Percentiles rank a stretch among this genome's conserved stretches.
phyloP scores from a whole-genome alignment of 108 stramenopile species.

The Pelagomonas calceolata region DNA sequence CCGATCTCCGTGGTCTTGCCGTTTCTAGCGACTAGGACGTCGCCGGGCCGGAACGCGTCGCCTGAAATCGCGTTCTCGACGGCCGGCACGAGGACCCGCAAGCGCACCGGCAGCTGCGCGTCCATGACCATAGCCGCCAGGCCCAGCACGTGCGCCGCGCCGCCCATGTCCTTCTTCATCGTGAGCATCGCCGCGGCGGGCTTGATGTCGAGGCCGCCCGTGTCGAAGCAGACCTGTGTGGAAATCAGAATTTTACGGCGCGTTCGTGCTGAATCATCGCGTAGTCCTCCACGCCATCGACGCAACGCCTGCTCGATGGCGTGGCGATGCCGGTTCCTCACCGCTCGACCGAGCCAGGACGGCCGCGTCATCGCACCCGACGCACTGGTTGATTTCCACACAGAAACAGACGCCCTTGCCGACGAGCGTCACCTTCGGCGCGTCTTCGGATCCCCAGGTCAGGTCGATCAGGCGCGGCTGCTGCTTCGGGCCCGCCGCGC shows the following conservation, averaged over 20 bases:
- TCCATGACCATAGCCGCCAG: conserved; percentile 28
- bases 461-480: conserved; percentile 26
- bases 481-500: conserved; percentile 17
- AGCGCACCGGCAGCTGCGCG: conserved; percentile 6
- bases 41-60: conserved; percentile 10
- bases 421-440: conserved; percentile 22
- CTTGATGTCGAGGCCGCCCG: conserved; percentile 41
- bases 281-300: no score
- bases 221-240: conserved; percentile 37
- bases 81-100: conserved; percentile 18
- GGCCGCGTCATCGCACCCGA: no score
- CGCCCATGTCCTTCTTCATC: conserved; percentile 50
- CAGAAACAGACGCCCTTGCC: conserved; percentile 46
- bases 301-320: no score
- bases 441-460: conserved; percentile 8
- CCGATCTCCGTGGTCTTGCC: conserved; percentile 44
- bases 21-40: conserved; percentile 20
- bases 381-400: no score
- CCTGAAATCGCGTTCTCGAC: conserved; percentile 28
- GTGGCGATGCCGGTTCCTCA: no score
- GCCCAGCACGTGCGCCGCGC: conserved; percentile 29
- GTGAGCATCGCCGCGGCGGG: conserved; percentile 26
- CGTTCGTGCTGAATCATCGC: no score
- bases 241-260: no score
- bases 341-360: no score